Evolutionary conservation across 2,329 filamentous ascomycete genomes (phyloP), one percentile per base, ranked within the genome.

Genomic region (Stagonosporopsis vannaccii): DNA sequence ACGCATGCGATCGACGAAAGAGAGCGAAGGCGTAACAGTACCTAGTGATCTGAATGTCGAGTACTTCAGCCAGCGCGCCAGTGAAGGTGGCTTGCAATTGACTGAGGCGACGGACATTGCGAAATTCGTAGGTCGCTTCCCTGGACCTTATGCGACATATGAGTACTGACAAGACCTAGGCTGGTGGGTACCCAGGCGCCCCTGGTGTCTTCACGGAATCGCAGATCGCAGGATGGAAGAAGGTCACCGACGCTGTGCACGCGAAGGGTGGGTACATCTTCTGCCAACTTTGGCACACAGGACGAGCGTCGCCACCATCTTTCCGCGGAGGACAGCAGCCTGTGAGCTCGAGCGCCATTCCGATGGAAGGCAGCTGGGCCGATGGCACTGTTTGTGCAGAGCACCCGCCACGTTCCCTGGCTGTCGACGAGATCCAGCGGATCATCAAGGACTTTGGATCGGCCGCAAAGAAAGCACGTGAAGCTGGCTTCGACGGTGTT

Each of bases 21-120:
- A 83, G 60, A 78, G 72, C 55, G 79, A 78, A 40, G 60, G 61
- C 19, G 58, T 72, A 9, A 85, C 82, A 75, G 71, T 80, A 15
- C 79, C 78, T 1, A 76, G 75, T n/a, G 77, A 81, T n/a, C 45
- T 76, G 47, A 76, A 78, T 3, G 68, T 74, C 17, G 79, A 84
- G 51, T 83, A 86, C 73, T 86, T 86, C 69, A 70, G 72, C 19
- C 83, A 87, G 65, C 79, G 84, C 22, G 82, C 78, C 32, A 76
- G 77, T 9, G 79, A 81, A 4, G 84, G 85, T 22, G 86, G 84
- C 1, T 74, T 89, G 2, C 71, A 88, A 37, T 81, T 89, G 61
- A 82, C 81, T 3, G 86, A 89, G 68, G 85, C 80, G 0, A 84
- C 83, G 11, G 72, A 75, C 32, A 75, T 74, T 52, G 65, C 61